Base-by-base conservation (phyloP, 257 asterid species). In the Scutellaria minor region DNA sequence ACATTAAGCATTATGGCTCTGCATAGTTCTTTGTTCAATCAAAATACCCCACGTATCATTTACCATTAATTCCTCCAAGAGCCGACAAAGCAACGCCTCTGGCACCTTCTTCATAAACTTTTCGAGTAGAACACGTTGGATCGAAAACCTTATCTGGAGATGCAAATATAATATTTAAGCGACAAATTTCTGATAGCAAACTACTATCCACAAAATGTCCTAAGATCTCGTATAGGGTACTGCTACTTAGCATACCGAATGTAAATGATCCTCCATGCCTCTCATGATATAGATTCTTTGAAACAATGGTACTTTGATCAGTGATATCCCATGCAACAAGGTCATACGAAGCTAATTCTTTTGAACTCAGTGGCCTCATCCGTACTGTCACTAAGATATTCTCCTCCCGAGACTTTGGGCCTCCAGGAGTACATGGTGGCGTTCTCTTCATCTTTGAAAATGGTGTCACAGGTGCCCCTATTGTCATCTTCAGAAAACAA, bases 1-100 rank as follows among this genome's bases (percentile, higher is more conserved):
- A 61, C 53, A 44, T 15, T n/a, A 46, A 15, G 31, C 61, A 24
- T 18, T 18, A 18, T 18, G 18, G 18, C 18, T 70, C 10, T 42
- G 47, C 40, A 14, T 22, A 58, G 61, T 22, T 59, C 55, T 57
- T 18, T 68, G 6, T 65, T 45, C 47, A 48, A 12, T 45, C 55
- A 72, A 62, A 61, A 57, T 22, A 40, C 35, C 20, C 18, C 37
- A 9, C 35, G 54, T 53, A 45, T 53, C 51, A 3, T 70, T 69
- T 85, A 92, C 98, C 99, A 73, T 95, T 92, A 62, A 95, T 91
- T 77, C 99, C 99, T 78, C 74, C 82, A 11, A 95, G 84, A 78
- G 96, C 94, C 51, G 99, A 95, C 70, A 95, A 78, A 69, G 98
- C 98, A 70, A 95, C 99, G 71, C 87, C 96, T 77, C 92, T 79